A percentile compares a stretch with the other conserved stretches of the same genome.
phyloP scores from a whole-genome alignment of 768 basidiomycete genomes.

The Suillus weaverae region DNA sequence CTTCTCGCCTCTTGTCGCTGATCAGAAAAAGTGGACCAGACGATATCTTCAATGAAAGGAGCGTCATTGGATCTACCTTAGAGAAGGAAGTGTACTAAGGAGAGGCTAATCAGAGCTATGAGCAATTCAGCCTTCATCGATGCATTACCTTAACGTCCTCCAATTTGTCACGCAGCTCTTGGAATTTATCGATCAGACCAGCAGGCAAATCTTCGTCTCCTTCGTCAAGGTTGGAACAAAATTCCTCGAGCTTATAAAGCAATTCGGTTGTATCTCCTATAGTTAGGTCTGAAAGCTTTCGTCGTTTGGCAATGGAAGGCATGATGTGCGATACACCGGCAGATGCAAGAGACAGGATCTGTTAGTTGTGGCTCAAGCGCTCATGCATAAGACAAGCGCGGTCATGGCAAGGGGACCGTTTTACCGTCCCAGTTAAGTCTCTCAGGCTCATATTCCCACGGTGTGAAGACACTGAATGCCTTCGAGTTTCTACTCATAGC shows the following conservation, averaged over 20 bases:
- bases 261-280: constrained; percentile 12
- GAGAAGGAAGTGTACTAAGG: not conserved
- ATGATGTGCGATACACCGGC: not conserved
- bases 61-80: not conserved
- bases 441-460: too few species aligned
- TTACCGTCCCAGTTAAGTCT: too few species aligned
- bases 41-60: not conserved
- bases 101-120: not conserved
- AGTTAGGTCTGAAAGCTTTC: constrained; percentile 11
- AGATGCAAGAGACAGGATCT: not conserved
- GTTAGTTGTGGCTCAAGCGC: too few species aligned
- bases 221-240: constrained; percentile 18
- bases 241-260: constrained; percentile 11
- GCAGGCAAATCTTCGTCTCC: constrained; percentile 19
- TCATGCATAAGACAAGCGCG: too few species aligned
- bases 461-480: too few species aligned
- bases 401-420: too few species aligned
- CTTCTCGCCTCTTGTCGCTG: constrained; percentile 7
- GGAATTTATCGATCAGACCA: constrained; percentile 7
- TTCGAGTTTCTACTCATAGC: too few species aligned
- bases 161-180: constrained; percentile 12
- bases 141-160: not conserved
- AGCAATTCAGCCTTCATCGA: not conserved
- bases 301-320: not conserved
- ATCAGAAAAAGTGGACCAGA: constrained; percentile 16